Conservation (phyloP, 768 basidiomycete genomes). For the Hericium rajendrae region DNA sequence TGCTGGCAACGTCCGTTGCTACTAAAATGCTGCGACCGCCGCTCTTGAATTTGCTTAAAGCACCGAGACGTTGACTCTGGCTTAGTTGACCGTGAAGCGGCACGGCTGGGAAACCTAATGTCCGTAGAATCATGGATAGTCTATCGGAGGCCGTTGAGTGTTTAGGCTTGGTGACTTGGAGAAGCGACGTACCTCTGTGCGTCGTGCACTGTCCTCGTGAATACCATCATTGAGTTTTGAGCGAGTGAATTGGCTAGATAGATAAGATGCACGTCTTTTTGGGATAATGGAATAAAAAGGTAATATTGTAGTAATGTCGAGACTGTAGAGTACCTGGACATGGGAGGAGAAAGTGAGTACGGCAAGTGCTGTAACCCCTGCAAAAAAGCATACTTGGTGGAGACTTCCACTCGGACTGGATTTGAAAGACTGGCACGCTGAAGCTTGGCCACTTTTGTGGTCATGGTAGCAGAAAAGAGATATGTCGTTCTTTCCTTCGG, state of each 20-base stretch:
- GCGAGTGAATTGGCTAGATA: conserved; percentile 84
- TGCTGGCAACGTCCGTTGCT: conserved; percentile 93
- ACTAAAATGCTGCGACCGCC: conserved; percentile 88
- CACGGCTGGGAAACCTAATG: conserved; percentile 88
- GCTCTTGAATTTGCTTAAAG: conserved; percentile 90
- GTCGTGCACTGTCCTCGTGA: conserved; percentile 92
- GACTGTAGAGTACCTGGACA: conserved; percentile 85
- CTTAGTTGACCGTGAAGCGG: conserved; percentile 93
- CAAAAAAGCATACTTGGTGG: conserved; percentile 60
- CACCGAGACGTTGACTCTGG: conserved; percentile 88
- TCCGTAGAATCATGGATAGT: conserved; percentile 80
- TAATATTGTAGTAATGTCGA: conserved; percentile 94
- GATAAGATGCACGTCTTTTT: conserved; percentile 87
- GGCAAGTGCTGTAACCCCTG: too few species aligned
- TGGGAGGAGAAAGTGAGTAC: not conserved
- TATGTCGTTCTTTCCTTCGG: conserved; percentile 93
- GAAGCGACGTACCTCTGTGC: conserved; percentile 53
- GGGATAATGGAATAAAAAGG: conserved; percentile 82
- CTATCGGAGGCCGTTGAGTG: conserved; percentile 27
- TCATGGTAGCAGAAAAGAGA: conserved; percentile 98
- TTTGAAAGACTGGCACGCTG: conserved; percentile 90
- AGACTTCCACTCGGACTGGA: conserved; percentile 90
- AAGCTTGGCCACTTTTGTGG: conserved; percentile 93
- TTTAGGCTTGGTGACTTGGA: not conserved
- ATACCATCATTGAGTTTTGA: conserved; percentile 91